These are phyloP conservation scores for Puccinia brachypodii DNA, from an alignment of 1,284 basidiomycete species.

Conservation along the genomic window DNA sequence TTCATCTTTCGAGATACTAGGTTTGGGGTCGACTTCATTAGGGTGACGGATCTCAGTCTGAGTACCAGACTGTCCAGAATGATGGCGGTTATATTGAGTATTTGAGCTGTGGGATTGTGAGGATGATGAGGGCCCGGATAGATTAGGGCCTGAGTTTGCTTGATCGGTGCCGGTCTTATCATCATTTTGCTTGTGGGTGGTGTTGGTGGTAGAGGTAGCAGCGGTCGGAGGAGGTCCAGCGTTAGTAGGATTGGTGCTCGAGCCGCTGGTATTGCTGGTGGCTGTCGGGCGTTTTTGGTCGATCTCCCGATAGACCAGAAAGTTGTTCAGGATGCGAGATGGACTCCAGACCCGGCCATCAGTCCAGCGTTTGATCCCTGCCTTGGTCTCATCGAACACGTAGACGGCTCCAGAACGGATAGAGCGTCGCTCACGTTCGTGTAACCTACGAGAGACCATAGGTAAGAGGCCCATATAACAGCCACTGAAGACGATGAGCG, in stretches of 20 bases:
- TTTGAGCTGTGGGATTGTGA: background rate
- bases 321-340: conserved; percentile 86
- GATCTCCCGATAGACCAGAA: conserved; percentile 65
- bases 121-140: background rate
- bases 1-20: conserved; percentile 20
- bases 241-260: background rate
- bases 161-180: background rate
- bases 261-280: background rate
- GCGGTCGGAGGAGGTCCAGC: background rate
- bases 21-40: background rate
- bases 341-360: conserved; percentile 94
- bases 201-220: background rate
- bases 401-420: conserved; percentile 93
- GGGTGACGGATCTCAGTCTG: background rate
- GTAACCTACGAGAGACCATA: conserved; percentile 86
- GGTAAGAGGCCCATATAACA: conserved; percentile 85
- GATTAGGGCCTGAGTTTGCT: background rate
- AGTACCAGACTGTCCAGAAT: background rate
- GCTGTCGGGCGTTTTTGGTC: conserved; percentile 36
- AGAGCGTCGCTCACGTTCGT: conserved; percentile 86
- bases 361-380: conserved; percentile 97
- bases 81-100: conserved; percentile 19
- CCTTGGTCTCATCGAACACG: conserved; percentile 97
- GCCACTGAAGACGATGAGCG: conserved; percentile 91
- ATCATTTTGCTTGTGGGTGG: background rate